Conservation (phyloP, 1,139 yeast genomes). For the Hyphopichia fennica region DNA sequence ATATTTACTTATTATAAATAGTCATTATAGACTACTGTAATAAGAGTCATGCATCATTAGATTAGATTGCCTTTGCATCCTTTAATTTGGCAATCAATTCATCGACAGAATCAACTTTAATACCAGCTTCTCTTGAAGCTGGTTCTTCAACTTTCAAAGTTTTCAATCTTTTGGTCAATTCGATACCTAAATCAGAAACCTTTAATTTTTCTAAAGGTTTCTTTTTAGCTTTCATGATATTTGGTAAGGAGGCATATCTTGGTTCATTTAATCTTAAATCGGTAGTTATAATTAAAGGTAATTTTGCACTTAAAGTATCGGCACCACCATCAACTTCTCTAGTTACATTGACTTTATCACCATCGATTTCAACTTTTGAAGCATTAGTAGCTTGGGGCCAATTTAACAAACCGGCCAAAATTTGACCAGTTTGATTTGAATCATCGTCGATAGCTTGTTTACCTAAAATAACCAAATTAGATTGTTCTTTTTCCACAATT, state of each 20-base stretch:
- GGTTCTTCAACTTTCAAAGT: slow-evolving; percentile 82
- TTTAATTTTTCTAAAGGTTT: slow-evolving; percentile 79
- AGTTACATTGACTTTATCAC: slow-evolving; percentile 68
- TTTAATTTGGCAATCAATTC: slow-evolving; percentile 79
- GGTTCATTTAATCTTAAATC: slow-evolving; percentile 94
- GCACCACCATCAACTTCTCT: slow-evolving; percentile 96
- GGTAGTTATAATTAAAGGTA: slow-evolving; percentile 87
- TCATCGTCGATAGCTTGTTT: slow-evolving; percentile 97
- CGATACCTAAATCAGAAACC: slow-evolving; percentile 71
- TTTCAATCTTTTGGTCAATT: slow-evolving; percentile 63
- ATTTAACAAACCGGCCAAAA: slow-evolving; percentile 87
- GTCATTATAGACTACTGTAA: neutral
- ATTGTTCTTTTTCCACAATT: slow-evolving; percentile 66
- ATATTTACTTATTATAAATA: too few species aligned
- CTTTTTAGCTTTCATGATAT: slow-evolving; percentile 97
- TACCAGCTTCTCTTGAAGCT: slow-evolving; percentile 76
- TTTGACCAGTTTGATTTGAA: slow-evolving; percentile 95
- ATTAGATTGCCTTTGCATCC: slow-evolving; percentile 57
- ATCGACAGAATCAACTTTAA: slow-evolving; percentile 77
- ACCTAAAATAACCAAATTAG: slow-evolving; percentile 84
- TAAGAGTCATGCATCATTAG: neutral
- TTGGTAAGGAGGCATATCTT: slow-evolving; percentile 89
- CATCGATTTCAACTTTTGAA: slow-evolving; percentile 72
- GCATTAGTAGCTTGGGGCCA: slow-evolving; percentile 99
- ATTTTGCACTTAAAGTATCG: slow-evolving; percentile 72